Base-by-base conservation (phyloP, 208 protist genomes). In the Leishmania martiniquensis region DNA sequence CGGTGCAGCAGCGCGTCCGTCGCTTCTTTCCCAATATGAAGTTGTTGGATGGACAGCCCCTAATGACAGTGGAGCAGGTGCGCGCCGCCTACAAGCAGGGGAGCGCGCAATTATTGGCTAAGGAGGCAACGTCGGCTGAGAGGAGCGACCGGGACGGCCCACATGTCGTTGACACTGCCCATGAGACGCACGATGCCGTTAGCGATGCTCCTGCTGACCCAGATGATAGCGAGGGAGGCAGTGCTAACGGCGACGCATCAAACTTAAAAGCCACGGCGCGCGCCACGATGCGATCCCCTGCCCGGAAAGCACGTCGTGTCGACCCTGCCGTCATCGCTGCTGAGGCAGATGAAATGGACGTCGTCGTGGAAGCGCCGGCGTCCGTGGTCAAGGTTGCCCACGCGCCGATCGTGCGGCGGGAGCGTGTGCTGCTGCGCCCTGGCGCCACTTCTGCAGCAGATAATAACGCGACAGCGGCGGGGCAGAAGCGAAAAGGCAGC, bases 361-460 rank as follows among this genome's bases (percentile, higher is more conserved):
- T 89, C 32, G 86, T 93, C 32, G 55, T 93, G 47, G 84, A 91
- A 47, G 77, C 84, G 12, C 85, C 88, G 15, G 34, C 81, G n/a
- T 78, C 78, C n/a, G 77, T 87, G 4, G 49, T 77, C 9, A 85
- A 86, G 59, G 42, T 71, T 1, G 59, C 72, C 6, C 75, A 83
- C 73, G 81, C 85, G 25, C 80, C 88, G 0, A 88, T 96, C 68
- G 83, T 96, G 15, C 81, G 92, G 12, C 89, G 92, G n/a, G 92
- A 92, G 65, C 88, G 85, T 10, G 81, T 83, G 68, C 72, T 89
- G 22, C 77, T 85, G 39, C 62, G 47, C 44, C 78, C 60, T 34
- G 65, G 44, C 4, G 55, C 71, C 29, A 44, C 65, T 7, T 20
- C 68, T 17, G 71, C 52, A 32, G 34, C n/a, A 52, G 42, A 34